These are phyloP conservation scores for Leptographium lundbergii DNA, from an alignment of 2,329 filamentous ascomycete genomes.

Conservation along the genomic window DNA sequence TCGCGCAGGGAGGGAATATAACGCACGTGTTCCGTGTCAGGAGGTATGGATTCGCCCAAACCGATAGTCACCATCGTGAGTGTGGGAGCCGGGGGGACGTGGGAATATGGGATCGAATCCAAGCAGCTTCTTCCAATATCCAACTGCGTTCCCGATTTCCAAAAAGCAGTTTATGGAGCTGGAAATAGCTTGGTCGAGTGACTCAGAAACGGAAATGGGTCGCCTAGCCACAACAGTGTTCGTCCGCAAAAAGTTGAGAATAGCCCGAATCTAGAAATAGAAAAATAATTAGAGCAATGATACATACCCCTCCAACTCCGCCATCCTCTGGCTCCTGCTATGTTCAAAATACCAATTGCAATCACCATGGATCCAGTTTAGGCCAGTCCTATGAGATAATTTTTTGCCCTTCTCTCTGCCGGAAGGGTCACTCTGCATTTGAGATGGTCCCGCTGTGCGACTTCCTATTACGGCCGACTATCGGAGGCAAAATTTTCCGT, in stretches of 20 bases:
- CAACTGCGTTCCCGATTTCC: neutral
- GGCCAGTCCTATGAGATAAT: neutral
- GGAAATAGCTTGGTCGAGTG: neutral
- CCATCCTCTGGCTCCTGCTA: neutral
- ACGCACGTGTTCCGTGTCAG: conserved; percentile 67
- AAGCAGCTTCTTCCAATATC: neutral
- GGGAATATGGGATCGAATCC: neutral
- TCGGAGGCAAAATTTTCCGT: conserved; percentile 9
- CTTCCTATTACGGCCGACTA: conserved; percentile 7
- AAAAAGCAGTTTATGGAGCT: neutral
- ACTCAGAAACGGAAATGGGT: neutral
- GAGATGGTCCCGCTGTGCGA: neutral
- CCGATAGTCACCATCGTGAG: conserved; percentile 14
- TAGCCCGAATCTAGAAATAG: neutral
- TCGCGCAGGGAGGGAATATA: neutral
- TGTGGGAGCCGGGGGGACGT: neutral
- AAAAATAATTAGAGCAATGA: neutral
- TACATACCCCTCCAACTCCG: neutral
- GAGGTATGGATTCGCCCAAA: conserved; percentile 61
- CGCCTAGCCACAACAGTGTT: neutral
- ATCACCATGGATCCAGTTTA: neutral
- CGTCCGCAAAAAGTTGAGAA: neutral
- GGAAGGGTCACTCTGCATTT: neutral
- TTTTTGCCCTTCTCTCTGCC: neutral
- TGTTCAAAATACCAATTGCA: no score